Conservation (phyloP, 129 eudicot species). For the Flaveria linearis region DNA sequence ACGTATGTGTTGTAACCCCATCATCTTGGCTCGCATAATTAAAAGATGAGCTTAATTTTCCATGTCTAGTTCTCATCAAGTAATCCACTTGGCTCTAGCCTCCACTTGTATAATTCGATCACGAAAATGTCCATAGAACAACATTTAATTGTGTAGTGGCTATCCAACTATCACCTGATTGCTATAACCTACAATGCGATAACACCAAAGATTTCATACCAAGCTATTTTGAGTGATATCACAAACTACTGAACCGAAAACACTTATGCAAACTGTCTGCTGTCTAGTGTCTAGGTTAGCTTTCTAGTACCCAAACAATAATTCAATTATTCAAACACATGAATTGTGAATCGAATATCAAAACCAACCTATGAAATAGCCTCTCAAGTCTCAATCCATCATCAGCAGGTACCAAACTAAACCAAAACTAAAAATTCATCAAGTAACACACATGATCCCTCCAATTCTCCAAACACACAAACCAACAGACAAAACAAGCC, state of each 20-base stretch:
- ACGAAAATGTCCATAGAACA: neutral
- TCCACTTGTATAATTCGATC: neutral
- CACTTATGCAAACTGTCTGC: too few species aligned
- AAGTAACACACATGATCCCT: neutral
- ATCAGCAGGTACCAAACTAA: conserved; percentile 12
- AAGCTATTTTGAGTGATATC: too few species aligned
- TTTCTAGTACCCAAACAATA: too few species aligned
- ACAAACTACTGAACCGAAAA: too few species aligned
- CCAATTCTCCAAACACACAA: neutral
- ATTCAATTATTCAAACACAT: conserved; percentile 8
- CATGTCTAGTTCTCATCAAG: neutral
- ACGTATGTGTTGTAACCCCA: conserved; percentile 3
- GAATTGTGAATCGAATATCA: neutral
- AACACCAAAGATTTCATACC: conserved; percentile 23
- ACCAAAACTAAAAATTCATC: conserved; percentile 6
- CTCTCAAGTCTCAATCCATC: conserved; percentile 9
- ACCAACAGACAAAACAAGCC: neutral
- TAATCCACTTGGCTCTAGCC: neutral
- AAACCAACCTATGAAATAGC: neutral
- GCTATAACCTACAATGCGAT: conserved; percentile 4
- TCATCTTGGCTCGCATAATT: conserved; percentile 9
- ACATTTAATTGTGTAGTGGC: neutral
- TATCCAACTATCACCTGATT: conserved; percentile 13
- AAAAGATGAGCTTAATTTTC: neutral
- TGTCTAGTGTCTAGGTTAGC: too few species aligned